phyloP scores from a whole-genome alignment of 768 basidiomycete genomes.

The Tylopilus sp. region DNA sequence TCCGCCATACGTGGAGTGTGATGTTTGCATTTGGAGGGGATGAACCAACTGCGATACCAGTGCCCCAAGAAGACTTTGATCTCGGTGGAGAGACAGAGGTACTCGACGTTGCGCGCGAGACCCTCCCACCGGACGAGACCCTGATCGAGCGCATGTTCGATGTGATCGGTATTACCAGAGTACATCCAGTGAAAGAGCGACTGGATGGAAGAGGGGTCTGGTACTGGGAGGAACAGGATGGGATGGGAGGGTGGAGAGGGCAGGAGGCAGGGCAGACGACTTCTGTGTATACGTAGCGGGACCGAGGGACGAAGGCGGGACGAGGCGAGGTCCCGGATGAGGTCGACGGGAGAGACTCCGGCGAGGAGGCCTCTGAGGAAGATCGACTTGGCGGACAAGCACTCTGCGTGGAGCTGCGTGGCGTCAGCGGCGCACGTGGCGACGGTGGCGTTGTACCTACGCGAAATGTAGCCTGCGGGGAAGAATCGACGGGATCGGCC shows the following conservation, averaged over 20 bases:
- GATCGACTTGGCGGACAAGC: constrained; percentile 77
- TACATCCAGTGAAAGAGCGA: constrained; percentile 79
- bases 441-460: constrained; percentile 36
- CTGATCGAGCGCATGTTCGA: constrained; percentile 64
- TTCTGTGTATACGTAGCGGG: constrained; percentile 38
- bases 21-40: constrained; percentile 35
- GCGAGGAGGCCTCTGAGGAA: constrained; percentile 70
- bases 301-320: constrained; percentile 15
- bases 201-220: constrained; percentile 69
- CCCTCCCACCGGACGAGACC: constrained; percentile 80
- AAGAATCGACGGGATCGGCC: constrained; percentile 33
- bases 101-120: constrained; percentile 88
- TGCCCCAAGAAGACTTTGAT: constrained; percentile 74
- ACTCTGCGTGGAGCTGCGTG: constrained; percentile 72
- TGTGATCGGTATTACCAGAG: constrained; percentile 63
- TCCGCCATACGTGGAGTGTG: constrained; percentile 25
- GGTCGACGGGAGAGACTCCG: constrained; percentile 59
- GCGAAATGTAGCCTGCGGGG: constrained; percentile 58
- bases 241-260: constrained; percentile 63
- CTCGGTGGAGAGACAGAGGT: constrained; percentile 70
- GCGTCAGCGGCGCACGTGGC: constrained; percentile 4
- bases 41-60: constrained; percentile 70
- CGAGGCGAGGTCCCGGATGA: constrained; percentile 40
- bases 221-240: constrained; percentile 68
- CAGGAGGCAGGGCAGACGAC: constrained; percentile 64